Base-by-base conservation (phyloP, 1,284 basidiomycete genomes). In the Rhodotorula sp. region DNA sequence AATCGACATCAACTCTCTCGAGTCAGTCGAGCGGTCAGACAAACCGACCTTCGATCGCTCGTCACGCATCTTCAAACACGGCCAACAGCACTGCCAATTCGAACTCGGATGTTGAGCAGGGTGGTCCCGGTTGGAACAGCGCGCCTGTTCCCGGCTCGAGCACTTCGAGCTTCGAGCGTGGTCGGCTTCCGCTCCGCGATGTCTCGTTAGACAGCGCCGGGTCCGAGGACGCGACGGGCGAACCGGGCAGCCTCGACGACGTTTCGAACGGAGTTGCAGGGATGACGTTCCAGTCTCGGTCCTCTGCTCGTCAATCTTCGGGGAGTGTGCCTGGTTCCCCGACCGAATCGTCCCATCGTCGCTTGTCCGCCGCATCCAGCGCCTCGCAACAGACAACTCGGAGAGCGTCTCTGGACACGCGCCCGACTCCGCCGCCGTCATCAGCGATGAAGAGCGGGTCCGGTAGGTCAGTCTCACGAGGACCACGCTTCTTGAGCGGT, bases 1-100 rank as follows among this genome's bases (percentile, higher is more conserved):
- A 66, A 17, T 73, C 71, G 51, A 59, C 62, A 4, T 62, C 67
- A 1, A 57, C 64, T 18, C 15, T 53, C 18, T 60, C 62, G 58
- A 49, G 45, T 10, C 60, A 60, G 42, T 62, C 67, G 33, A 48
- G 46, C 54, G 53, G 60, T 6, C 37, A 24, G 1, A 26, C 44
- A 10, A 60, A 55, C 56, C 56, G 51, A 53, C 69, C 78, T 14
- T 78, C 79, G 48, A 77, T 79, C n/a, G 79, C 79, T 22, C 65
- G 62, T 8, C 66, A 77, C 18, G 37, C 42, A 5, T 72, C 70
- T 0, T 69, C 64, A 3, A 48, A 45, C 45, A 60, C 65, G 4
- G 57, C 44, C 33, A 55, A 58, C 2, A 69, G 64, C 54, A 14
- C 56, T 33, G 33, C 62, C 46, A 45, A 48, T 17, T 62, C 56